A percentile compares a stretch with the other conserved stretches of the same genome.
Conservation (phyloP, 2,329 filamentous ascomycete genomes). For the Neoascochyta sp. region DNA sequence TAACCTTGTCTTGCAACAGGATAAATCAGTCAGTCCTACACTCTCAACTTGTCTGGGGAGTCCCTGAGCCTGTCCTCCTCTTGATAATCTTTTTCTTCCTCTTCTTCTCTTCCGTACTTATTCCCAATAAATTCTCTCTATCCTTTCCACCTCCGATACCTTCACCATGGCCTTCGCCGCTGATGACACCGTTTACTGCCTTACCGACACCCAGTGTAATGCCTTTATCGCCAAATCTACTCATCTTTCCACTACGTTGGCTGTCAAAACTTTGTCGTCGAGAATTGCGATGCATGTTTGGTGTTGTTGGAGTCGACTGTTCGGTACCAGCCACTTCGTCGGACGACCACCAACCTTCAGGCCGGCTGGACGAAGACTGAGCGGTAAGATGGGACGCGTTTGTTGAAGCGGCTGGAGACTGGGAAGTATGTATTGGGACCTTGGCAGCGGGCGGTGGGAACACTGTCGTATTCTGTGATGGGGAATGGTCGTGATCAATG, state of each 20-base stretch:
- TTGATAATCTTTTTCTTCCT: constrained; percentile 4
- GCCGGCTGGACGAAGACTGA: constrained; percentile 30
- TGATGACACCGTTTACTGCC: constrained; percentile 30
- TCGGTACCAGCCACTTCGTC: constrained; percentile 37
- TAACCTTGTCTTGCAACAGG: no score
- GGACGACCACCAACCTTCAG: constrained; percentile 40
- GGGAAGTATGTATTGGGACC: constrained; percentile 9
- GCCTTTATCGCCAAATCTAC: constrained; percentile 30
- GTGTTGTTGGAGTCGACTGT: constrained; percentile 15
- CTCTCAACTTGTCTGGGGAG: no score
- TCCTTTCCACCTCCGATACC: constrained; percentile 15
- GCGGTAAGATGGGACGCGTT: constrained; percentile 27
- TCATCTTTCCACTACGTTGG: constrained; percentile 21
- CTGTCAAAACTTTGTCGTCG: constrained; percentile 24
- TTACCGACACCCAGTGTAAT: constrained; percentile 33
- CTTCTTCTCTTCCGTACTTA: constrained; percentile 7
- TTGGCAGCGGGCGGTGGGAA: constrained; percentile 12
- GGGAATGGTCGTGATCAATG: constrained; percentile 13
- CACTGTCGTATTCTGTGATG: constrained; percentile 7
- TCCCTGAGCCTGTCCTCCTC: no score
- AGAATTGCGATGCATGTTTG: constrained; percentile 8
- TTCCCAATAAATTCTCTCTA: constrained; percentile 8
- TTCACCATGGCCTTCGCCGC: constrained; percentile 21
- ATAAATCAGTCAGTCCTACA: no score
- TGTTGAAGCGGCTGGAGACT: constrained; percentile 11